Evolutionary conservation across 768 basidiomycete species (phyloP), one percentile per base, ranked within the genome.

Genomic region (Pisolithus albus): DNA sequence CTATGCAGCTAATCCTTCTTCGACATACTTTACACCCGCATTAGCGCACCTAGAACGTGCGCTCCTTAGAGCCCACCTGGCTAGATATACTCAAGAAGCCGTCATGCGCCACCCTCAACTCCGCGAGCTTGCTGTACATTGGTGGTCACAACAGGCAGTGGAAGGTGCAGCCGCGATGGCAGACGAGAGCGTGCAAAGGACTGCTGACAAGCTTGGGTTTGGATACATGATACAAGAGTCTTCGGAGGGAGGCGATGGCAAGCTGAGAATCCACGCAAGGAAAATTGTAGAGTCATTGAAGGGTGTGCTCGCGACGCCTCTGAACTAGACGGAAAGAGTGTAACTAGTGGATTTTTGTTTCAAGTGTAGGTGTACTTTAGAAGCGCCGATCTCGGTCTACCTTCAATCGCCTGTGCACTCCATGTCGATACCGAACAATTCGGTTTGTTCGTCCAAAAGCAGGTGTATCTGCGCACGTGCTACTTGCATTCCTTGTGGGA

Each of bases 61-160:
- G 51, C 60, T 81, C 2, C 69, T 73, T 15, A 73, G 79, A 0
- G 63, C 82, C 8, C 77, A 80, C 52, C 71, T 83, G 37, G 66
- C 82, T 51, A 79, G 79, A 58, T 79, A 81, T 58, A 70, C 76
- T 2, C 76, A 73, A 41, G 81, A 78, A 37, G 78, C 83, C 2
- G 67, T 80, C 24, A 72, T 82, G 74, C 78, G 86, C 32, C 59
- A 71, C 6, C 76, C 78, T 1, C 63, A 65, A 26, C 68, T 81
- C 11, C 75, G 79, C 8, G 68, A 67, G 9, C 74, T 73, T n/a
- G 72, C 77, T 0, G 61, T 59, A 1, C 65, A 66, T 47, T 86
- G 81, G 75, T 88, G 86, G 86, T 66, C 68, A 4, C 71, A 67
- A 30, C 77, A 85, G 59, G 74, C 74, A 42, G 64, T 63, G 21